Evolutionary conservation across 2,329 filamentous ascomycete species (phyloP), one percentile per base, ranked within the genome.

Genomic region (Fusarium agapanthi): DNA sequence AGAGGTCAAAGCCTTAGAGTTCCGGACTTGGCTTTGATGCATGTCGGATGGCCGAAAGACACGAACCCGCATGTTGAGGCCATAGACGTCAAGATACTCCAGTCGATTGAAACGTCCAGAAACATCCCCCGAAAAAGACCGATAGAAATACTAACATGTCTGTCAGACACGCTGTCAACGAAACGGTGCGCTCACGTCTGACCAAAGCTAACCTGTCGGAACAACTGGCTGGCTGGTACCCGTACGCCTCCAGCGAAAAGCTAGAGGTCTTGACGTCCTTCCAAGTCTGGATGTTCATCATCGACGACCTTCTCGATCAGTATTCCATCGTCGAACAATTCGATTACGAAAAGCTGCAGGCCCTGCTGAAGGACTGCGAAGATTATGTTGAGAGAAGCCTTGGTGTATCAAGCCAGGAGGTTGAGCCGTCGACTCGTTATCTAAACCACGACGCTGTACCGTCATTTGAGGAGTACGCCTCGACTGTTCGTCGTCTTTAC

Each of bases 61-160:
- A n/a, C 13, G 2, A 57, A 26, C 16, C 55, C 20, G 9, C 28
- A 48, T 5, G 15, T n/a, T 1, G 24, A 37, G 6, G 26, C 30
- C 10, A 48, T 57, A 10, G 24, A 57, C 1, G 20, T n/a, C 4
- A 57, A 57, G 15, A 48, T 57, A 7, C 10, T 50, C 3, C 24
- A 48, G 32, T 15, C 50, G 41, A 50, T 57, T 12, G 10, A 57
- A 50, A 35, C 24, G 55, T 50, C 3, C 1, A 40, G 18, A 14
- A 18, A 5, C 1, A 10, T 3, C 4, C 5, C 9, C 12, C 1
- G 6, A 40, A 8, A 6, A n/a, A n/a, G 4, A 7, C 4, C 2
- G 5, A 38, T 16, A 5, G 7, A 14, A n/a, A 9, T 22, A 8
- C 40, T 57, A 1, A 57, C 40, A 12, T 18, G 28, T 22, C 8